Conservation (phyloP, 495 filamentous ascomycete species). For the Cudoniella acicularis region DNA sequence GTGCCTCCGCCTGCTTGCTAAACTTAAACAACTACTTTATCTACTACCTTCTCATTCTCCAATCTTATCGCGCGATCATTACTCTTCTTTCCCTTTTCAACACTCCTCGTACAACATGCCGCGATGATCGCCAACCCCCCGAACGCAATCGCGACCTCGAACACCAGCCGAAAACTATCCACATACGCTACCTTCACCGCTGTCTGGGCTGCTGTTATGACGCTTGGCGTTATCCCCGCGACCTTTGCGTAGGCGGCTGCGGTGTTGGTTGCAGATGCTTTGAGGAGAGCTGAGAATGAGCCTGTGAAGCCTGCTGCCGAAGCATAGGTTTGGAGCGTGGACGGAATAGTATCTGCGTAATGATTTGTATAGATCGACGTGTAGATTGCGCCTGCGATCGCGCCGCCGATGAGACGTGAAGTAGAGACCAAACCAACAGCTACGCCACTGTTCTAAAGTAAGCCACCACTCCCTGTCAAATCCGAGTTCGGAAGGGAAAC, state of each 20-base stretch:
- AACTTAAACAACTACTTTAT: neutral
- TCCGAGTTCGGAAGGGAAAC: neutral
- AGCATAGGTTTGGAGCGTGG: neutral
- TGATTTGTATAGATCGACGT: slow-evolving; percentile 28
- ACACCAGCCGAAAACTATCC: slow-evolving; percentile 34
- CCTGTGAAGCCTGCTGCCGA: neutral
- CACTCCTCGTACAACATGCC: slow-evolving; percentile 19
- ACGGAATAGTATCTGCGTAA: neutral
- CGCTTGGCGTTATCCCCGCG: neutral
- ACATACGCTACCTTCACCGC: slow-evolving; percentile 32
- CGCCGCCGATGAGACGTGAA: slow-evolving; percentile 11
- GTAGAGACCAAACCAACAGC: slow-evolving; percentile 9
- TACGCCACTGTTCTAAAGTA: slow-evolving; percentile 2
- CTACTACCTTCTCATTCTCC: neutral
- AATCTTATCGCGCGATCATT: slow-evolving; percentile 3
- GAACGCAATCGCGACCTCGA: slow-evolving; percentile 39
- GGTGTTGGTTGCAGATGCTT: neutral
- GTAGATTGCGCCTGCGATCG: slow-evolving; percentile 33
- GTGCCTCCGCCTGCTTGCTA: too few relatives aligned
- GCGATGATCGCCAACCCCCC: slow-evolving; percentile 32
- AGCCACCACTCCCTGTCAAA: too few relatives aligned
- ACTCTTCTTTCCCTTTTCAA: slow-evolving; percentile 3
- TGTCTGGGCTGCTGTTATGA: slow-evolving; percentile 28
- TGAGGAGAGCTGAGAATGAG: neutral
- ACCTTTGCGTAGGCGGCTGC: neutral